These are phyloP conservation scores for Penicillium sumatraense DNA, from an alignment of 2,329 filamentous ascomycete genomes.

Conservation along the genomic window DNA sequence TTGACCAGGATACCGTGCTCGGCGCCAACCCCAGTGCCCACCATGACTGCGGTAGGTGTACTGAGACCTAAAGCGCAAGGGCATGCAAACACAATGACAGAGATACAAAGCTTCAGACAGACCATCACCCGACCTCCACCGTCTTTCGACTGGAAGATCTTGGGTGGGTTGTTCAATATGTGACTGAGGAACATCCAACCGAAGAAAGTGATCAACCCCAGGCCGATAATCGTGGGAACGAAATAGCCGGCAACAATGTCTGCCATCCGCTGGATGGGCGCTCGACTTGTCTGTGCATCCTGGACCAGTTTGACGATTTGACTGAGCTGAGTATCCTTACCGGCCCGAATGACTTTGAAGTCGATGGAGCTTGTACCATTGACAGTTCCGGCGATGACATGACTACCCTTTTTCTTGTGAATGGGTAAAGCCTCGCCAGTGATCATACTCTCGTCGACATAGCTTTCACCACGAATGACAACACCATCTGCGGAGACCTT, in stretches of 20 bases:
- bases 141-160: constrained; percentile 78
- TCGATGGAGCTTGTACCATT: constrained; percentile 92
- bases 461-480: constrained; percentile 86
- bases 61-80: constrained; percentile 95
- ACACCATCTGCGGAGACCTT: constrained; percentile 94
- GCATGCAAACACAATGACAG: constrained; percentile 97
- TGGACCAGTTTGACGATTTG: constrained; percentile 99
- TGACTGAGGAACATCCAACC: constrained; percentile 96
- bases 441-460: constrained; percentile 97
- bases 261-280: constrained; percentile 91
- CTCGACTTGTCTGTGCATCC: constrained; percentile 90
- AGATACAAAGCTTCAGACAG: constrained; percentile 95
- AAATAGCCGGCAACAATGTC: constrained; percentile 93
- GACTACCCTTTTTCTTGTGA: constrained; percentile 78
- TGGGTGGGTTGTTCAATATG: constrained; percentile 78
- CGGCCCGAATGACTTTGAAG: constrained; percentile 88
- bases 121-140: constrained; percentile 95
- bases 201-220: constrained; percentile 83
- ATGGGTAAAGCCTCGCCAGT: constrained; percentile 97
- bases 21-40: constrained; percentile 94
- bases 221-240: constrained; percentile 82
- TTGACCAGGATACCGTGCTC: constrained; percentile 98
- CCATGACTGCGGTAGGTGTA: constrained; percentile 97
- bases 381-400: constrained; percentile 90
- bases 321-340: constrained; percentile 93